Evolutionary conservation across 2,329 filamentous ascomycete species (phyloP).

Genomic region (Diaporthe australafricana): DNA sequence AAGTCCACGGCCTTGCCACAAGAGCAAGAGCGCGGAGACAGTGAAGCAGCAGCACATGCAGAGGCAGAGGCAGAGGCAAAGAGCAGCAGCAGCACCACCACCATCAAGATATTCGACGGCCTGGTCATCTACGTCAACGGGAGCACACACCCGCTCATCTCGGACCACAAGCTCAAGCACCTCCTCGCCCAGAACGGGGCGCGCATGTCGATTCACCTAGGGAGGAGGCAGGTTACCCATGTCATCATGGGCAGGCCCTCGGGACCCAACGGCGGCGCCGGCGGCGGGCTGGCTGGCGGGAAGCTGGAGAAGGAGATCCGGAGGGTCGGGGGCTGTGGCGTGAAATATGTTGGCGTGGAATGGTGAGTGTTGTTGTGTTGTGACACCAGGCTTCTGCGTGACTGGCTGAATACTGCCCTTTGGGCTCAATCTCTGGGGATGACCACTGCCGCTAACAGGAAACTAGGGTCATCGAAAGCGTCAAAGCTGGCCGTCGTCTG

Average conservation of each 20-base stretch:
- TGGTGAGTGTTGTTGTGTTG: slow-evolving; percentile 67
- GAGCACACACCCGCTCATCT: slow-evolving; percentile 82
- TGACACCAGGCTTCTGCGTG: slow-evolving; percentile 28
- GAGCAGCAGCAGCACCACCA: slow-evolving; percentile 59
- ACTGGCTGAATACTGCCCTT: no score
- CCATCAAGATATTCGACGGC: slow-evolving; percentile 71
- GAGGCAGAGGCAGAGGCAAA: slow-evolving; percentile 42
- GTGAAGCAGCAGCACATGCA: slow-evolving; percentile 47
- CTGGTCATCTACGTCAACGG: slow-evolving; percentile 89
- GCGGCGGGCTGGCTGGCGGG: slow-evolving; percentile 79
- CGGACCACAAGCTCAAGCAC: slow-evolving; percentile 87
- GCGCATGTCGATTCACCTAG: slow-evolving; percentile 75
- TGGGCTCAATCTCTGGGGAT: neutral
- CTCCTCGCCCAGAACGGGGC: slow-evolving; percentile 82
- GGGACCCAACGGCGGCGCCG: slow-evolving; percentile 63
- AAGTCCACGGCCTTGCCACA: slow-evolving; percentile 26
- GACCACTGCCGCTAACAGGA: neutral
- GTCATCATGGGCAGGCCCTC: slow-evolving; percentile 79
- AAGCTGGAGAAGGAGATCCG: slow-evolving; percentile 87
- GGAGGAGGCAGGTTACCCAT: slow-evolving; percentile 82
- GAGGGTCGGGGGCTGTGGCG: slow-evolving; percentile 72
- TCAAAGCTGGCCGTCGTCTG: slow-evolving; percentile 79
- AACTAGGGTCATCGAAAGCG: slow-evolving; percentile 81
- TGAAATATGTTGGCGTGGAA: slow-evolving; percentile 84
- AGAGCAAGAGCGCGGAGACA: slow-evolving; percentile 43